A percentile compares a stretch with the other conserved stretches of the same genome.
Evolutionary conservation across 2,329 filamentous ascomycete species (phyloP).

Genomic region (Pestalotiopsis sp.): DNA sequence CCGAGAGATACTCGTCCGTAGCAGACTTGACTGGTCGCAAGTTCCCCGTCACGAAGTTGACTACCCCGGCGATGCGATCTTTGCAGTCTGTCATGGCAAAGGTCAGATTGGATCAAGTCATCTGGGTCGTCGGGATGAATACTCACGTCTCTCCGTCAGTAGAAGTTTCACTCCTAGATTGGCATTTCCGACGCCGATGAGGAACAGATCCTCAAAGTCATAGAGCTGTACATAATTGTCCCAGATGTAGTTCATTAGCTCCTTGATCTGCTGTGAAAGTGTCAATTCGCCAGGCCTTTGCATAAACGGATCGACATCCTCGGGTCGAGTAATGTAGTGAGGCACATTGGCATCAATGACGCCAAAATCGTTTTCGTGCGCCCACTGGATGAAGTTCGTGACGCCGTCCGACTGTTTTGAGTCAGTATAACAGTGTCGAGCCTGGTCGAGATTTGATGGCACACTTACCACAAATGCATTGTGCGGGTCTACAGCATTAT

Average conservation of each 20-base stretch:
- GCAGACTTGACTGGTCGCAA: slow-evolving; percentile 81
- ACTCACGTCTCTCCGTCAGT: slow-evolving; percentile 72
- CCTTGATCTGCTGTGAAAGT: slow-evolving; percentile 64
- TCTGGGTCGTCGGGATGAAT: not conserved
- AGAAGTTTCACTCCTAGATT: slow-evolving; percentile 83
- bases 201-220: slow-evolving; percentile 73
- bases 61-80: slow-evolving; percentile 67
- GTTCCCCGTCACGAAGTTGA: slow-evolving; percentile 80
- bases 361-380: slow-evolving; percentile 72
- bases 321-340: slow-evolving; percentile 68
- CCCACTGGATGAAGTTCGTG: slow-evolving; percentile 84
- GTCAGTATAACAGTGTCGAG: slow-evolving; percentile 1
- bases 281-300: slow-evolving; percentile 46
- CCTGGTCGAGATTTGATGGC: not conserved
- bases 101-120: not conserved
- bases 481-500: slow-evolving; percentile 76
- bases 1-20: slow-evolving; percentile 69
- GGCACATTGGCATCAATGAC: slow-evolving; percentile 94
- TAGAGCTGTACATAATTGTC: slow-evolving; percentile 92
- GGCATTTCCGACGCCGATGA: slow-evolving; percentile 89
- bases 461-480: slow-evolving; percentile 82
- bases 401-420: slow-evolving; percentile 73
- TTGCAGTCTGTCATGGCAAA: slow-evolving; percentile 52
- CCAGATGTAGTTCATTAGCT: slow-evolving; percentile 87
- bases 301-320: slow-evolving; percentile 54